Percentiles rank a stretch among this genome's conserved stretches.
phyloP scores from a whole-genome alignment of 805 yeast genomes.

The Hanseniaspora nectarophila region DNA sequence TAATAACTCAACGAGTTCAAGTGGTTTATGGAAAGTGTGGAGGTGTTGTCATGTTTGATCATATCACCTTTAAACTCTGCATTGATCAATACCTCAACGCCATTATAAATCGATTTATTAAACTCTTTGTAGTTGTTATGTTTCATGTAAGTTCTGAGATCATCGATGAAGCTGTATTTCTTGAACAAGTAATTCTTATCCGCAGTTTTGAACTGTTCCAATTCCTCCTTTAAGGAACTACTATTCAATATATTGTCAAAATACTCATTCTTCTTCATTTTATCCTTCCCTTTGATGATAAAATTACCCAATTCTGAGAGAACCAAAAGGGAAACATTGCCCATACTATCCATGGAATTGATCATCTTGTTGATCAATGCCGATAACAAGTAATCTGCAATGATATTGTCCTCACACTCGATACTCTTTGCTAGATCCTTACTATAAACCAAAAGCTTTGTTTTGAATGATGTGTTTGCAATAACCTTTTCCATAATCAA shows the following conservation, averaged over 20 bases:
- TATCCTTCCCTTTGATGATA: not conserved
- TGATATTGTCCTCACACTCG: not conserved
- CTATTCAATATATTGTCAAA: not conserved
- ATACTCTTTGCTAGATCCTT: conserved; percentile 3
- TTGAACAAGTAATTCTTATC: not conserved
- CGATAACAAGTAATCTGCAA: conserved; percentile 1
- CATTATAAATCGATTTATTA: not conserved
- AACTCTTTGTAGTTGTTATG: not conserved
- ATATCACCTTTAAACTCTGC: not conserved
- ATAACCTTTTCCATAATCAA: conserved; percentile 18
- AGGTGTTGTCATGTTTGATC: not conserved
- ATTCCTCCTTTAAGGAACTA: not conserved
- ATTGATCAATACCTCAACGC: conserved; percentile 3
- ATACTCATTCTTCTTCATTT: not conserved
- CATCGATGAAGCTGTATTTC: not conserved
- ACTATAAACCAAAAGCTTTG: conserved; percentile 6
- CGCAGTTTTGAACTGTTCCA: not conserved
- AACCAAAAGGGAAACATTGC: not conserved
- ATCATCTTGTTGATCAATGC: not conserved
- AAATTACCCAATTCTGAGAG: conserved; percentile 19
- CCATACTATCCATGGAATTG: conserved; percentile 10
- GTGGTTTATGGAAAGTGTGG: not conserved
- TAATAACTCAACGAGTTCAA: conserved; percentile 28
- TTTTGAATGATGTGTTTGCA: conserved; percentile 11
- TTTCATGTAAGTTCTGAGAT: not conserved